Percentiles rank a stretch among this genome's conserved stretches.
Evolutionary conservation across 1,284 basidiomycete species (phyloP).

Genomic region (Gomphus sp.): DNA sequence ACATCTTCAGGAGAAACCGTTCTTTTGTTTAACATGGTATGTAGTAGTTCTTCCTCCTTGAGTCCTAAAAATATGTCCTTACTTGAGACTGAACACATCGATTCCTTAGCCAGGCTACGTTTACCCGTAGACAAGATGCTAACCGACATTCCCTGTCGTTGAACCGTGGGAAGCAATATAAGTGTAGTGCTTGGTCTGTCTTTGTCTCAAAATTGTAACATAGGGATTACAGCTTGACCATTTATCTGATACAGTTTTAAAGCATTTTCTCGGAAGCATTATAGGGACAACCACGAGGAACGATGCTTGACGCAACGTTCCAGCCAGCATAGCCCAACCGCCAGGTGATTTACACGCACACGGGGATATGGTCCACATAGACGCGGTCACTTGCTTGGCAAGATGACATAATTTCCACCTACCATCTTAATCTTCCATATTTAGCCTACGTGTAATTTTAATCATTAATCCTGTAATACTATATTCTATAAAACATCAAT

Average conservation of each 20-base stretch:
- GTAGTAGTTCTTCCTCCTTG: background rate
- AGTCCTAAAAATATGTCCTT: background rate
- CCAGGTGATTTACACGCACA: no score
- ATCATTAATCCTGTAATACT: no score
- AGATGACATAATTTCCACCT: no score
- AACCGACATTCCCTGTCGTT: constrained; percentile 4
- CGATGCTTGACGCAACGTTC: background rate
- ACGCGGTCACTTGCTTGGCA: background rate
- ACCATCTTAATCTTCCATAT: no score
- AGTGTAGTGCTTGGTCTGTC: constrained; percentile 5
- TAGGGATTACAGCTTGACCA: background rate
- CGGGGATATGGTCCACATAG: background rate
- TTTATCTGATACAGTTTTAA: background rate
- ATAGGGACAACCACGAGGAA: constrained; percentile 6
- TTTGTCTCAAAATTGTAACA: background rate
- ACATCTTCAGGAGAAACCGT: constrained; percentile 10
- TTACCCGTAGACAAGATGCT: constrained; percentile 10
- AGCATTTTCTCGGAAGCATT: constrained; percentile 6
- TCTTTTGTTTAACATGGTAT: constrained; percentile 5
- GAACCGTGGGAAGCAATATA: constrained; percentile 6
- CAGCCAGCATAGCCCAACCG: background rate
- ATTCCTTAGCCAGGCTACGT: background rate
- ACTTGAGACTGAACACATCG: background rate
- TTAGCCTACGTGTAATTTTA: no score
- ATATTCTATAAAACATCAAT: no score